Evolutionary conservation across 2,329 filamentous ascomycete genomes (phyloP).

Genomic region (Sporothrix humicola): DNA sequence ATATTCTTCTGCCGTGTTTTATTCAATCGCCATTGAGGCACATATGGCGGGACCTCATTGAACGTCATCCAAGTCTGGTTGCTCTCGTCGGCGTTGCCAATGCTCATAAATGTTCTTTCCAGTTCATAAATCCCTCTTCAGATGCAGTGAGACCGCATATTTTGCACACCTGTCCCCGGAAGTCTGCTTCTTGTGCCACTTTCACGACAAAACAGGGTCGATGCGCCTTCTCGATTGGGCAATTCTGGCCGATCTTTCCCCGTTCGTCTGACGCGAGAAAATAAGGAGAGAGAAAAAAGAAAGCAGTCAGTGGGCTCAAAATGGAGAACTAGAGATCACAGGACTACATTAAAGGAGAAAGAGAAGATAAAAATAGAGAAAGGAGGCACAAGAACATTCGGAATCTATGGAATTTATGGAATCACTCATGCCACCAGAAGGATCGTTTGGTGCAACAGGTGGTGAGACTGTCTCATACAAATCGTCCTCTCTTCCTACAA

Average conservation of each 20-base stretch:
- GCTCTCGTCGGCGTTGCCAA: not conserved
- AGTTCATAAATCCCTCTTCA: too few species aligned
- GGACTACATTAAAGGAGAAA: not conserved
- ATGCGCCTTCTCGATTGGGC: constrained; percentile 1
- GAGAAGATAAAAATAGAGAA: not conserved
- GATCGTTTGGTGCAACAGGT: not conserved
- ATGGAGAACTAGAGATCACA: not conserved
- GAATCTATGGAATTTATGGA: not conserved
- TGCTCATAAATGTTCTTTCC: not conserved
- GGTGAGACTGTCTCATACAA: not conserved
- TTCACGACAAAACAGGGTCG: not conserved
- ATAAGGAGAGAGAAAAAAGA: not conserved
- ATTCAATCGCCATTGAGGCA: not conserved
- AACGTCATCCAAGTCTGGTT: not conserved
- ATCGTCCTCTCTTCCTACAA: not conserved
- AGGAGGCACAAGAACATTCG: not conserved
- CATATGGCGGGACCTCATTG: not conserved
- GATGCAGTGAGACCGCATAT: not conserved
- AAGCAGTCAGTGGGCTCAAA: not conserved
- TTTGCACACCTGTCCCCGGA: not conserved
- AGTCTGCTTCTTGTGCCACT: not conserved
- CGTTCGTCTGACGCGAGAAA: not conserved
- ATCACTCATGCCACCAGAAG: not conserved
- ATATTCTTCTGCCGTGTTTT: not conserved
- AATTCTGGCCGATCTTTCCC: not conserved